phyloP scores from a whole-genome alignment of 495 filamentous ascomycete species.

The Tuber indicum region DNA sequence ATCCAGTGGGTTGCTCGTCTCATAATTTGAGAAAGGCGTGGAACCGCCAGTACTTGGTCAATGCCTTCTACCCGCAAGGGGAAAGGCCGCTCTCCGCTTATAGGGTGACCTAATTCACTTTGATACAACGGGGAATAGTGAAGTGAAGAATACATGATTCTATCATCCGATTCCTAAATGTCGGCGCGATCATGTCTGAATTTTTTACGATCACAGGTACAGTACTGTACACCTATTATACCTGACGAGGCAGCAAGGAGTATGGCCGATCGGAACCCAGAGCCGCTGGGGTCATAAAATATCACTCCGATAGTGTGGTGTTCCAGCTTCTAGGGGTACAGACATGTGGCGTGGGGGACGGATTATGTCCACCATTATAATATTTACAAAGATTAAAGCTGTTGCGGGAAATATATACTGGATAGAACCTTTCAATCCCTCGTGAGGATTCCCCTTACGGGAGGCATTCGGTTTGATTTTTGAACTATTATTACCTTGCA shows the following conservation, averaged over 20 bases:
- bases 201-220: background rate
- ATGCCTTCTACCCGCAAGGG: background rate
- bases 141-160: background rate
- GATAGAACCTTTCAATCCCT: background rate
- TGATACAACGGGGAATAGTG: background rate
- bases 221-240: background rate
- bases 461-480: background rate
- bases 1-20: background rate
- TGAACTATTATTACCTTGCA: background rate
- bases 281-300: background rate
- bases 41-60: background rate
- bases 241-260: background rate
- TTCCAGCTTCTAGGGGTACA: background rate
- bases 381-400: background rate
- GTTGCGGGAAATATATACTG: background rate
- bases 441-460: background rate
- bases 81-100: background rate
- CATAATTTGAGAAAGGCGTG: background rate
- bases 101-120: background rate
- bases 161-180: background rate
- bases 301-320: background rate
- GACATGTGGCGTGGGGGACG: background rate
- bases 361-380: background rate
- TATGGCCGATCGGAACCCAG: background rate
- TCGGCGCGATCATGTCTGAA: background rate